phyloP scores from a whole-genome alignment of 768 basidiomycete genomes.

The Tylopilus vinaceipallidus region DNA sequence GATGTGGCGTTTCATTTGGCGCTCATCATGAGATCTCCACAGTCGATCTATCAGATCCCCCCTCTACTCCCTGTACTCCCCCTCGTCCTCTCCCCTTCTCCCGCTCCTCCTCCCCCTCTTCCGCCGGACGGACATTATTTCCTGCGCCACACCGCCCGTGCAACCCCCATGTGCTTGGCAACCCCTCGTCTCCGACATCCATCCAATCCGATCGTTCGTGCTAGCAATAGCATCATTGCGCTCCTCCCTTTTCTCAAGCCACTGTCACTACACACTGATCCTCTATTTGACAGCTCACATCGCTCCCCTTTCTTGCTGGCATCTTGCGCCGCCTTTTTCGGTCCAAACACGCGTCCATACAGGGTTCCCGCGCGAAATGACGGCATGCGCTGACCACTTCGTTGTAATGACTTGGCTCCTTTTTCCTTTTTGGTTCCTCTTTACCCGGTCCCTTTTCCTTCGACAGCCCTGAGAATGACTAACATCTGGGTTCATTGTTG shows the following conservation, averaged over 20 bases:
- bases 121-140: slow-evolving; percentile 17
- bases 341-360: slow-evolving; percentile 10
- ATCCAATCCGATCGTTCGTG: neutral
- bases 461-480: slow-evolving; percentile 10
- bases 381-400: slow-evolving; percentile 5
- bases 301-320: neutral
- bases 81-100: slow-evolving; percentile 2
- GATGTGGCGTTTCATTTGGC: neutral
- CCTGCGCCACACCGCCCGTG: neutral
- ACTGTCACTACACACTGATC: neutral
- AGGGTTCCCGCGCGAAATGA: slow-evolving; percentile 8
- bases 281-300: neutral
- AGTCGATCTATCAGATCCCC: slow-evolving; percentile 12
- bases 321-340: slow-evolving; percentile 14
- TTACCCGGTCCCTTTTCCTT: neutral
- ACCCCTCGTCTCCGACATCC: neutral
- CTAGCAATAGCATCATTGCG: neutral
- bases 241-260: neutral
- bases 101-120: slow-evolving; percentile 1
- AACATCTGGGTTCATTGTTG: neutral
- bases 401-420: neutral
- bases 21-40: slow-evolving; percentile 13
- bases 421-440: slow-evolving; percentile 13
- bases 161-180: neutral
- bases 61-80: slow-evolving; percentile 9